Conservation (phyloP, 805 yeast genomes). For the Alloascoidea hylecoeti region DNA sequence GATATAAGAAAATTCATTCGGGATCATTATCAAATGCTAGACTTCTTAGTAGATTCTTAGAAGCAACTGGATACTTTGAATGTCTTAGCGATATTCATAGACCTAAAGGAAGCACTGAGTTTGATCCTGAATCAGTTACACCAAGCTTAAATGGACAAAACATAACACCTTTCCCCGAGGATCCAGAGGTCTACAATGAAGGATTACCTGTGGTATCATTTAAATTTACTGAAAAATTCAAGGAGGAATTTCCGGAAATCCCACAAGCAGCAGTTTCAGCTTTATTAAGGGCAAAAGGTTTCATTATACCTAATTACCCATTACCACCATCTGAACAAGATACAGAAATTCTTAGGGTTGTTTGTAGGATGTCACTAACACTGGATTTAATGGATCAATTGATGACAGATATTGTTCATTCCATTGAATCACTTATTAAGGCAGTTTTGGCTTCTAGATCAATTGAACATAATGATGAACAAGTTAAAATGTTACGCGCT, state of each 20-base stretch:
- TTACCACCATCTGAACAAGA: conserved; percentile 48
- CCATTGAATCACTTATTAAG: conserved; percentile 35
- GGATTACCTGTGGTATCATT: conserved; percentile 90
- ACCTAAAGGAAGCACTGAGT: conserved; percentile 22
- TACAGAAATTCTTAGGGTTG: conserved; percentile 70
- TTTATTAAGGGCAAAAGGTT: conserved; percentile 64
- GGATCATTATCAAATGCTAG: conserved; percentile 64
- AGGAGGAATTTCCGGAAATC: conserved; percentile 52
- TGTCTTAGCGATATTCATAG: conserved; percentile 72
- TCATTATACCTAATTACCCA: conserved; percentile 83
- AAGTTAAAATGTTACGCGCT: not conserved
- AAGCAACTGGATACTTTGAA: conserved; percentile 50
- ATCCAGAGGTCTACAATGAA: conserved; percentile 32
- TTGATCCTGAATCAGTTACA: conserved; percentile 7
- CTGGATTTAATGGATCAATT: conserved; percentile 47
- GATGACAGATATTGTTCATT: conserved; percentile 43
- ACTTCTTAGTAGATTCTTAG: conserved; percentile 41
- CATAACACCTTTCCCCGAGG: conserved; percentile 8
- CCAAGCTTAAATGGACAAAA: conserved; percentile 2
- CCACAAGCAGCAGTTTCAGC: conserved; percentile 70
- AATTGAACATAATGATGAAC: conserved; percentile 12
- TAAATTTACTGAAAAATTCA: conserved; percentile 48
- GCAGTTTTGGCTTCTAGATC: conserved; percentile 22
- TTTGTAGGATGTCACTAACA: conserved; percentile 58
- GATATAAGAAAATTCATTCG: conserved; percentile 51